These are phyloP conservation scores for Capillidium heterosporum DNA, from an alignment of 371 early-diverging fungal species.

Conservation along the genomic window DNA sequence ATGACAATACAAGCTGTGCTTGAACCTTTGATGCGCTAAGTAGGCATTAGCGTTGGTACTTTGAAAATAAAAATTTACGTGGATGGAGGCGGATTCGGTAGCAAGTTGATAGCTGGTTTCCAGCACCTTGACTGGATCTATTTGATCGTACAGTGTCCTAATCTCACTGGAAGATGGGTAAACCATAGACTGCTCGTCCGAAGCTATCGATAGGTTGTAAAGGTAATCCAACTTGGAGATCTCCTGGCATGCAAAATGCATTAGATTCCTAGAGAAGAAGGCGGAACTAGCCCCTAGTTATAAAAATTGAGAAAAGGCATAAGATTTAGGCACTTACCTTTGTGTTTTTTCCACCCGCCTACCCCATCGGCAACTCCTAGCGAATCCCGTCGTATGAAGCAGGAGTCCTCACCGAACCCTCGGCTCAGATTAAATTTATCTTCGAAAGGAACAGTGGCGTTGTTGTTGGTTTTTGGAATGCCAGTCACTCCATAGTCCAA, in stretches of 20 bases:
- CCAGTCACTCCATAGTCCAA: slow-evolving; percentile 6
- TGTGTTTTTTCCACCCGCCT: slow-evolving; percentile 45
- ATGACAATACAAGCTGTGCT: slow-evolving; percentile 79
- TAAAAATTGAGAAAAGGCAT: slow-evolving; percentile 9
- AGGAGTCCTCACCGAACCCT: slow-evolving; percentile 71
- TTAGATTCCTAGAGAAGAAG: slow-evolving; percentile 69
- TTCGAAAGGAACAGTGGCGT: background rate
- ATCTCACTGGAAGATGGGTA: slow-evolving; percentile 21
- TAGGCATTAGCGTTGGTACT: background rate
- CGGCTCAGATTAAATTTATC: slow-evolving; percentile 16
- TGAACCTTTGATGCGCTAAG: slow-evolving; percentile 53
- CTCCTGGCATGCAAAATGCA: slow-evolving; percentile 78
- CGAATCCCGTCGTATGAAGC: slow-evolving; percentile 54
- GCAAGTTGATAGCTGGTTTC: slow-evolving; percentile 55
- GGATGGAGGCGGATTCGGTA: slow-evolving; percentile 1
- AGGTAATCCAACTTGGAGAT: slow-evolving; percentile 64
- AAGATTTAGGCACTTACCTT: slow-evolving; percentile 1
- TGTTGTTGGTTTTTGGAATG: slow-evolving; percentile 3
- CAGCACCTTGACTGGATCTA: slow-evolving; percentile 63
- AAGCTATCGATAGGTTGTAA: slow-evolving; percentile 9
- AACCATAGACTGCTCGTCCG: background rate
- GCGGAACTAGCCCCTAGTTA: slow-evolving; percentile 52
- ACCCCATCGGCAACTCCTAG: slow-evolving; percentile 77
- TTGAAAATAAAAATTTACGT: background rate
- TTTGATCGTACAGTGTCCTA: slow-evolving; percentile 40